phyloP scores from a whole-genome alignment of 768 basidiomycete species.

The Astraeus odoratus region DNA sequence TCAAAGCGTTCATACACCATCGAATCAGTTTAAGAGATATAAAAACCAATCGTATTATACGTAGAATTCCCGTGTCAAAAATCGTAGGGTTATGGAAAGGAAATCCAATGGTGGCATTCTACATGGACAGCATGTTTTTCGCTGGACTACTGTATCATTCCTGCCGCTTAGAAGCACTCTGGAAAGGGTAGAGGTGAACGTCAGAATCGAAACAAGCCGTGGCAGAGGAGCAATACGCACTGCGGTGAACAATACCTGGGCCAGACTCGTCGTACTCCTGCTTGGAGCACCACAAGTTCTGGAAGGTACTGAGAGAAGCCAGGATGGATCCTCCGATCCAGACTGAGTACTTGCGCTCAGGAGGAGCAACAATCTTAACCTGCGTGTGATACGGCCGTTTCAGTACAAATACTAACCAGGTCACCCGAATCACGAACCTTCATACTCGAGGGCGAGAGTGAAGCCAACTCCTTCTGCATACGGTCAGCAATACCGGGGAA shows the following conservation, averaged over 20 bases:
- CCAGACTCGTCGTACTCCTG: conserved; percentile 89
- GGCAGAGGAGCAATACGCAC: conserved; percentile 32
- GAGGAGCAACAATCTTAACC: conserved; percentile 91
- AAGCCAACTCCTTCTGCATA: conserved; percentile 90
- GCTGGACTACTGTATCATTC: conserved; percentile 14
- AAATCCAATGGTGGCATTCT: conserved; percentile 18
- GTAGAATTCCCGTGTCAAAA: neutral
- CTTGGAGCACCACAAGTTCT: conserved; percentile 92
- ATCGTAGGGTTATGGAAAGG: neutral
- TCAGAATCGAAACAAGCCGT: neutral
- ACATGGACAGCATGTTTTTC: conserved; percentile 18
- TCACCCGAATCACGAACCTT: conserved; percentile 45
- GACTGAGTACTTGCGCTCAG: conserved; percentile 92
- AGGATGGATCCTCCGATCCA: conserved; percentile 89
- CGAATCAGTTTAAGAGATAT: neutral
- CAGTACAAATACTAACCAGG: neutral
- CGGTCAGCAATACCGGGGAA: conserved; percentile 95
- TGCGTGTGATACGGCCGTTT: conserved; percentile 18
- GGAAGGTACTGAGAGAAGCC: conserved; percentile 91
- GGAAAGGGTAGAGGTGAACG: conserved; percentile 2
- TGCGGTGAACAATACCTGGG: conserved; percentile 75
- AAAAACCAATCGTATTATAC: neutral
- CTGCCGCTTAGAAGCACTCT: conserved; percentile 21
- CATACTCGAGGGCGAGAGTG: conserved; percentile 76
- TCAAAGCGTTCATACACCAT: neutral